Conservation (phyloP, 495 filamentous ascomycete genomes). For the Pyrenula aspistea region DNA sequence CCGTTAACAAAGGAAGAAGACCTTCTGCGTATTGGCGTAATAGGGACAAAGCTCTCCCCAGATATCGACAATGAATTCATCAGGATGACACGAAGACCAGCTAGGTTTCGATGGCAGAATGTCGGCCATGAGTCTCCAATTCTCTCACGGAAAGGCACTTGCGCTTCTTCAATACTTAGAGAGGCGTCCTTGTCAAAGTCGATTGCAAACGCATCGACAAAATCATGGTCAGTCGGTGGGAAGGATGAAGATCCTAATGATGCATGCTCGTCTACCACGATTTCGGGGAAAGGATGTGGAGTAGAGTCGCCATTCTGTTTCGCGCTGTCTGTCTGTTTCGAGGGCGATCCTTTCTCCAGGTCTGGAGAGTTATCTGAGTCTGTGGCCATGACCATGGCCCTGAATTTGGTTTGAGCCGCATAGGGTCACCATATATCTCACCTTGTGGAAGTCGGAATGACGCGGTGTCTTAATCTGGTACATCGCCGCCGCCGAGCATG, state of each 20-base stretch:
- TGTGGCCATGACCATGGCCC: neutral
- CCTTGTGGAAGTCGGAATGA: too few species aligned
- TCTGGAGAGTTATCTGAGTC: neutral
- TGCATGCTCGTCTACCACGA: neutral
- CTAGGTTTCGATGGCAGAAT: neutral
- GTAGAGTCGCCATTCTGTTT: neutral
- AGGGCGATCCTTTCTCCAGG: neutral
- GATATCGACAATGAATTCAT: neutral
- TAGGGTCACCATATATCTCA: too few species aligned
- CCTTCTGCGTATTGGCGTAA: neutral
- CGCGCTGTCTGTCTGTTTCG: neutral
- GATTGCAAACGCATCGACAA: neutral
- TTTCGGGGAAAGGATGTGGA: neutral
- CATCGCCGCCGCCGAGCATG: neutral
- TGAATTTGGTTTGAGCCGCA: too few species aligned
- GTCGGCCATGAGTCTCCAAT: neutral
- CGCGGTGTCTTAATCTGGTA: neutral
- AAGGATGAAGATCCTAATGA: neutral
- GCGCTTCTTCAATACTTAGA: neutral
- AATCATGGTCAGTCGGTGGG: neutral
- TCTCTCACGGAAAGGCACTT: neutral
- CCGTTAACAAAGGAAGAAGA: neutral
- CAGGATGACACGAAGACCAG: neutral
- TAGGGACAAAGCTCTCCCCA: neutral
- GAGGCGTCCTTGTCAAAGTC: neutral